These are phyloP conservation scores for Strigomonas culicis DNA, from an alignment of 208 protist genomes.

Conservation along the genomic window DNA sequence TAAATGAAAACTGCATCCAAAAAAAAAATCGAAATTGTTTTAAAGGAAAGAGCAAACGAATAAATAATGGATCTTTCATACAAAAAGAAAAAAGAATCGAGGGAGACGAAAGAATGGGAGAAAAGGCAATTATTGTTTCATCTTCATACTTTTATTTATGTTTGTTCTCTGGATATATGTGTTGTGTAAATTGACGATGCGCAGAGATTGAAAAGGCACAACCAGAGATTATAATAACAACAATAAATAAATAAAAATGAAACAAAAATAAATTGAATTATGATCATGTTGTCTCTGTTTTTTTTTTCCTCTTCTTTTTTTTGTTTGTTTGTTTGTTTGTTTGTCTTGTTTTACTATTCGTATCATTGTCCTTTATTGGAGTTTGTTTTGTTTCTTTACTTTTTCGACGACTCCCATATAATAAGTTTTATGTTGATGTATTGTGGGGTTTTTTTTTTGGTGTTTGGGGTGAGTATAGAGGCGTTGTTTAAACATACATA, in stretches of 20 bases:
- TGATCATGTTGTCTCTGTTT: slow-evolving; percentile 3
- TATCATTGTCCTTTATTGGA: background rate
- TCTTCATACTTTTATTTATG: slow-evolving; percentile 1
- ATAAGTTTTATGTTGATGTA: background rate
- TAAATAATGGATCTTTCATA: slow-evolving; percentile 1
- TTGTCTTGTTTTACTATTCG: background rate
- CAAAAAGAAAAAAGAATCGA: slow-evolving; percentile 4
- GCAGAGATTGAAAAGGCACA: background rate
- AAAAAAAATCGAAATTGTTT: too few relatives aligned
- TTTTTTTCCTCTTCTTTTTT: slow-evolving; percentile 1
- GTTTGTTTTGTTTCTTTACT: slow-evolving; percentile 5
- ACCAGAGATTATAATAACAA: background rate
- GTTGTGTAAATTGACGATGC: background rate
- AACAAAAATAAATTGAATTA: background rate
- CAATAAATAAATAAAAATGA: background rate
- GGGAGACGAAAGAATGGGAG: slow-evolving; percentile 9
- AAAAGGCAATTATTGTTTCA: background rate
- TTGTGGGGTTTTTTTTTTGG: background rate
- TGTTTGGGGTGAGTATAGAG: background rate
- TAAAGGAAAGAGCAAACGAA: slow-evolving; percentile 7
- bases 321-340: slow-evolving; percentile 2
- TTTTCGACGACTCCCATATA: background rate
- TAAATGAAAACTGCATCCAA: too few relatives aligned
- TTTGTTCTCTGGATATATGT: slow-evolving; percentile 2
- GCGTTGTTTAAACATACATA: background rate